Conservation (phyloP, 2,329 filamentous ascomycete species). For the Acephala macrosclerotiorum region DNA sequence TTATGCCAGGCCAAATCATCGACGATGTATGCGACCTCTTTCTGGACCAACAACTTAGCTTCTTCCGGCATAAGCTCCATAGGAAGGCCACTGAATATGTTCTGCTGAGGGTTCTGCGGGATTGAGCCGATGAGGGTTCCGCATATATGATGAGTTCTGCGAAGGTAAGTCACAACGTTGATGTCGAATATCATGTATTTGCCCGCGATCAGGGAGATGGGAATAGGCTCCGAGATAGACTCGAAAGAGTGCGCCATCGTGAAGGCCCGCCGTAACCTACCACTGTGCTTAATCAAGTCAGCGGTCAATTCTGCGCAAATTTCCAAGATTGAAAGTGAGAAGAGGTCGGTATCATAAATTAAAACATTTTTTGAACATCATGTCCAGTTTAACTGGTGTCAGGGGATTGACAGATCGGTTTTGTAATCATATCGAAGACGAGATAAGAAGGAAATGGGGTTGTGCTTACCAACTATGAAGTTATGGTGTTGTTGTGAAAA, state of each 20-base stretch:
- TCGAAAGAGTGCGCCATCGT: slow-evolving; percentile 32
- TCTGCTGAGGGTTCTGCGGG: slow-evolving; percentile 93
- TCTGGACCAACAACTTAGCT: slow-evolving; percentile 80
- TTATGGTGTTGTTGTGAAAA: slow-evolving; percentile 19
- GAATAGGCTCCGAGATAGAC: slow-evolving; percentile 61
- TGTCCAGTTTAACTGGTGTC: slow-evolving; percentile 56
- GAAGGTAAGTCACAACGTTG: slow-evolving; percentile 78
- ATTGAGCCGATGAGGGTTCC: slow-evolving; percentile 87
- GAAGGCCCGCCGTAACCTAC: background rate
- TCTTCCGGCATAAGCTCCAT: slow-evolving; percentile 93
- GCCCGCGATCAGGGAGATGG: slow-evolving; percentile 81
- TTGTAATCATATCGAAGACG: slow-evolving; percentile 66
- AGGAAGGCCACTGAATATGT: slow-evolving; percentile 89
- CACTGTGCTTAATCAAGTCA: slow-evolving; percentile 6
- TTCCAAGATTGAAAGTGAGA: slow-evolving; percentile 10
- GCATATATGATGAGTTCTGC: slow-evolving; percentile 82
- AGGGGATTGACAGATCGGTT: slow-evolving; percentile 85
- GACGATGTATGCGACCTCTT: slow-evolving; percentile 78
- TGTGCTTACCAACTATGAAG: slow-evolving; percentile 23
- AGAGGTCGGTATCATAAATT: slow-evolving; percentile 51
- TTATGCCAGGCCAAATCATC: slow-evolving; percentile 80
- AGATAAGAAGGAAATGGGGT: slow-evolving; percentile 8
- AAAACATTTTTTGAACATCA: slow-evolving; percentile 60
- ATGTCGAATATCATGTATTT: slow-evolving; percentile 92
- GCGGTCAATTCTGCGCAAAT: background rate